These are phyloP conservation scores for Aspergillus phoenicis DNA, from an alignment of 2,329 filamentous ascomycete species.

Conservation along the genomic window DNA sequence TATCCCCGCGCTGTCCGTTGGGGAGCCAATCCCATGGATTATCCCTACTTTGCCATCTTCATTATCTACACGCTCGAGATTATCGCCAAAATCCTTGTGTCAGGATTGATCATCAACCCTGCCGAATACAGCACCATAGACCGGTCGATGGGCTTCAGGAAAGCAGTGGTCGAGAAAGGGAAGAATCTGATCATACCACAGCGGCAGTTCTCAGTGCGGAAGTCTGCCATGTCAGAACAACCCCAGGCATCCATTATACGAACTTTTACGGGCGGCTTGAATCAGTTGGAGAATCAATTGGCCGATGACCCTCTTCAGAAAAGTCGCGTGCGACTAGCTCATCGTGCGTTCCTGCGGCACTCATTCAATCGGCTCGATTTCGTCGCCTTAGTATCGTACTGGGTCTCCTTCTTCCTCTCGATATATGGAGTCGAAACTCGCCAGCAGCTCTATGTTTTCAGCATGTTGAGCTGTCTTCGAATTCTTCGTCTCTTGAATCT, in stretches of 20 bases:
- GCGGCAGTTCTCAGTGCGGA: conserved; percentile 67
- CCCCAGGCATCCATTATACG: conserved; percentile 64
- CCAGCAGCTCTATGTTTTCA: conserved; percentile 82
- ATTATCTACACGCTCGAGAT: conserved; percentile 87
- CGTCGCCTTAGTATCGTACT: conserved; percentile 90
- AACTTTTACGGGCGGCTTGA: conserved; percentile 74
- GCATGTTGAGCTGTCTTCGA: conserved; percentile 93
- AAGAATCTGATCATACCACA: conserved; percentile 80
- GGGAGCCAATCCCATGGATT: conserved; percentile 70
- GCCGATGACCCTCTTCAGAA: conserved; percentile 70
- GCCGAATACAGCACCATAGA: conserved; percentile 90
- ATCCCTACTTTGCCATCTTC: conserved; percentile 79
- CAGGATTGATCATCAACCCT: conserved; percentile 88
- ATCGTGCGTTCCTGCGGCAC: conserved; percentile 88
- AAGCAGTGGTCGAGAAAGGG: conserved; percentile 75
- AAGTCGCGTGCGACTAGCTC: conserved; percentile 81
- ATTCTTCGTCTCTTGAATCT: conserved; percentile 88
- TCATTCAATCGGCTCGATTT: conserved; percentile 97
- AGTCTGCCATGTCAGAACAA: conserved; percentile 42
- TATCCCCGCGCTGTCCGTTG: conserved; percentile 63
- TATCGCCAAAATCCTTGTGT: conserved; percentile 82
- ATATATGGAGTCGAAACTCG: conserved; percentile 68
- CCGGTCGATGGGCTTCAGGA: conserved; percentile 71
- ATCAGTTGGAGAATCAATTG: conserved; percentile 66
- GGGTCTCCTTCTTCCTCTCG: conserved; percentile 80